phyloP scores from a whole-genome alignment of 148 eudicot genomes.

The Cornus florida region DNA sequence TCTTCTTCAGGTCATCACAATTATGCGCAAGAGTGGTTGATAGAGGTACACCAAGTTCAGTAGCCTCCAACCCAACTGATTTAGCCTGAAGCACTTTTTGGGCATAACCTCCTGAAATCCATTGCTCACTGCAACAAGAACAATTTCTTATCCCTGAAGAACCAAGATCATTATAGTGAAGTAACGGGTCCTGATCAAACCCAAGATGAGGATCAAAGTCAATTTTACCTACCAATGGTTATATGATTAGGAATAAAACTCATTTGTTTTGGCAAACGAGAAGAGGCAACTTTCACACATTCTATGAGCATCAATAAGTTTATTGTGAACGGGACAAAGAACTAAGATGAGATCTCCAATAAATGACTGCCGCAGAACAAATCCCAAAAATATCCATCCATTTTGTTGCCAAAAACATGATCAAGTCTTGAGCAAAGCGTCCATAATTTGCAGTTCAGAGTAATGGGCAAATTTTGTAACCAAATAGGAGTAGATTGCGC shows the following conservation, averaged over 20 bases:
- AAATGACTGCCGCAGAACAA: conserved; percentile 74
- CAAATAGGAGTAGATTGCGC: conserved; percentile 66
- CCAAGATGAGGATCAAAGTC: conserved; percentile 51
- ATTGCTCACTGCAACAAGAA: conserved; percentile 66
- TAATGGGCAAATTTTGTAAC: conserved; percentile 74
- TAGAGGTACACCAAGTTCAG: conserved; percentile 35
- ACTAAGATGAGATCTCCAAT: conserved; percentile 72
- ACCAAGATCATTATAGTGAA: conserved; percentile 27
- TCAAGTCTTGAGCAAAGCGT: conserved; percentile 91
- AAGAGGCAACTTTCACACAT: conserved; percentile 86
- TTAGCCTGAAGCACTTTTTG: conserved; percentile 35
- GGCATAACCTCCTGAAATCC: conserved; percentile 40
- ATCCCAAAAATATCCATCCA: conserved; percentile 65
- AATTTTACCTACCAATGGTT: conserved; percentile 69
- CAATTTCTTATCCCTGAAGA: conserved; percentile 43
- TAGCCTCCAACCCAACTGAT: conserved; percentile 33
- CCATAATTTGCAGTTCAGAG: conserved; percentile 63
- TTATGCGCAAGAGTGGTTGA: conserved; percentile 22
- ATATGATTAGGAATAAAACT: conserved; percentile 73
- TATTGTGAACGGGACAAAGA: conserved; percentile 59
- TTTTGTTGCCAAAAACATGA: conserved; percentile 60
- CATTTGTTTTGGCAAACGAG: conserved; percentile 76
- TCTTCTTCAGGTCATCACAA: conserved; percentile 27
- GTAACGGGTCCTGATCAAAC: conserved; percentile 29
- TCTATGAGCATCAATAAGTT: conserved; percentile 75